Conservation (phyloP, 805 yeast genomes). For the Kodamaea kakaduensis region DNA sequence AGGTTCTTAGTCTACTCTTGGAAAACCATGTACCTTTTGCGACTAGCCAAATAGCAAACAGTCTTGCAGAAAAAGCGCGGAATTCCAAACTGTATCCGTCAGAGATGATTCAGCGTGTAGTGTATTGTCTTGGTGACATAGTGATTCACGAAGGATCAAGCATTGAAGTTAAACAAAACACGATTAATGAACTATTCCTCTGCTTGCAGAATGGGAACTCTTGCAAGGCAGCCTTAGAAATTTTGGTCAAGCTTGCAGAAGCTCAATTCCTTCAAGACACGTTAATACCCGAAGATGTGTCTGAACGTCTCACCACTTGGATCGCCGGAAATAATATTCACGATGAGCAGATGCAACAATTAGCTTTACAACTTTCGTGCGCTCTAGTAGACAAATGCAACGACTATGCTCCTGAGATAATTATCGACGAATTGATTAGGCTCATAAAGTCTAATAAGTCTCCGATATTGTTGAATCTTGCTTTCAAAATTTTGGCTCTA, state of each 20-base stretch:
- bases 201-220: conserved; percentile 1
- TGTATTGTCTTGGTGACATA: conserved; percentile 1
- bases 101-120: neutral
- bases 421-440: neutral
- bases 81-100: conserved; percentile 1
- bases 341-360: conserved; percentile 4
- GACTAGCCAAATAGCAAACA: neutral
- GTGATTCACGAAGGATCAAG: neutral
- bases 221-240: conserved; percentile 1
- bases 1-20: conserved; percentile 19
- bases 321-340: neutral
- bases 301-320: conserved; percentile 1
- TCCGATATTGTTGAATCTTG: neutral
- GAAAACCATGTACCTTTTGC: neutral
- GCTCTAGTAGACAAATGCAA: conserved; percentile 1
- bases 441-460: neutral
- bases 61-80: conserved; percentile 2
- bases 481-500: conserved; percentile 1
- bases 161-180: neutral
- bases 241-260: conserved; percentile 3
- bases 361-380: conserved; percentile 4
- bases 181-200: neutral
- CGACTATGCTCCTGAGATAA: neutral
- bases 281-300: neutral
- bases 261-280: neutral